Conservation (phyloP, 805 yeast genomes). For the Yarrowia sp. region DNA sequence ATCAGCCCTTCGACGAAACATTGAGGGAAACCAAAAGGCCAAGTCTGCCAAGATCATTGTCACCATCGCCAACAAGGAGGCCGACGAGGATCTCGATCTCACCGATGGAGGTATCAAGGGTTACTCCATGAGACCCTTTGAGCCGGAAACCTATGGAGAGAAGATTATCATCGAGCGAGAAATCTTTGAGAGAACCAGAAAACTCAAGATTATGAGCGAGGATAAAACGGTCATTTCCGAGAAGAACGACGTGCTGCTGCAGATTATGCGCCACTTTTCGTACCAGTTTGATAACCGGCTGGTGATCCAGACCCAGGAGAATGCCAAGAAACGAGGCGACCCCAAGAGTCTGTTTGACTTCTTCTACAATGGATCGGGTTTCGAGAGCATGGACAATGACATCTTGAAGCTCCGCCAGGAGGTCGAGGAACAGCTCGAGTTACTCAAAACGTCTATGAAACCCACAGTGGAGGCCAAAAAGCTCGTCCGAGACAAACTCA, state of each 20-base stretch:
- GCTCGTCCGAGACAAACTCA: constrained; percentile 32
- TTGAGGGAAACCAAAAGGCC: constrained; percentile 77
- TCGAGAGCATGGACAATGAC: constrained; percentile 61
- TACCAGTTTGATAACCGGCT: constrained; percentile 89
- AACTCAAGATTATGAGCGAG: constrained; percentile 63
- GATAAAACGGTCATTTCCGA: constrained; percentile 61
- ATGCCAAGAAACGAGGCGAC: constrained; percentile 82
- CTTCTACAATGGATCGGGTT: constrained; percentile 81
- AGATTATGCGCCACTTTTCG: constrained; percentile 71
- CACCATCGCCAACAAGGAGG: constrained; percentile 52
- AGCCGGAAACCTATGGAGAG: constrained; percentile 70
- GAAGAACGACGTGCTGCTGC: constrained; percentile 68
- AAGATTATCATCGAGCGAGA: constrained; percentile 74
- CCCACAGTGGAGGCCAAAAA: constrained; percentile 51
- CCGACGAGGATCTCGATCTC: constrained; percentile 60
- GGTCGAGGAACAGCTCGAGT: constrained; percentile 54
- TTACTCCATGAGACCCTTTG: constrained; percentile 59
- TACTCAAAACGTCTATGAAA: constrained; percentile 53
- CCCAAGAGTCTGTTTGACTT: constrained; percentile 73
- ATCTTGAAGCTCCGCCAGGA: constrained; percentile 53
- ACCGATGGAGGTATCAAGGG: not conserved
- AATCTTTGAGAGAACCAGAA: constrained; percentile 59
- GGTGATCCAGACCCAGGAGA: constrained; percentile 91
- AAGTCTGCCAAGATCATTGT: constrained; percentile 71
- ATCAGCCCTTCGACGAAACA: constrained; percentile 69